Base-by-base conservation (phyloP, 2,329 filamentous ascomycete genomes). In the Emydomyces testavorans region DNA sequence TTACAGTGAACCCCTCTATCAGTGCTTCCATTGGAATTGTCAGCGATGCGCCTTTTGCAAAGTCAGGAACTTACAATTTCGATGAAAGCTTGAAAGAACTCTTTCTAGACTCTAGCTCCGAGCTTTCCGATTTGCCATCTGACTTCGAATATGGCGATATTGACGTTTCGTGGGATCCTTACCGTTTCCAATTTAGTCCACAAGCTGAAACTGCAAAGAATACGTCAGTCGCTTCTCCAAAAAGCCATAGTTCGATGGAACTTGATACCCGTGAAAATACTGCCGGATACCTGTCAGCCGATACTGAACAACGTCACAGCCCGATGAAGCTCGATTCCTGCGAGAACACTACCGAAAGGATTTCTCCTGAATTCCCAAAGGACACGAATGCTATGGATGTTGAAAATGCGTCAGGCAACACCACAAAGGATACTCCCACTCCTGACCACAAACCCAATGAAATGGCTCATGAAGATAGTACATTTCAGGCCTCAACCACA, bases 101-200 rank as follows among this genome's bases (percentile, higher is more conserved):
- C 15, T 24, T 45, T n/a, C 21, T n/a, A 13, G 36, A 29, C 49
- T 28, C 21, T 15, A 43, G 49, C 2, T 36, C 38, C 36, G 47
- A 49, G 20, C 23, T 48, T 29, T 48, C 46, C 2, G 38, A 43
- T 6, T 11, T 36, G 11, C n/a, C 28, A 8, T 26, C 38, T 13
- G n/a, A 42, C 21, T 11, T 24, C 18, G 24, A 40, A 13, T 40
- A 15, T 39, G 24, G 15, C 15, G 28, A 39, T 32, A 18, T 34
- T 36, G 37, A 40, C 28, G 2, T 47, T 4, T 21, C 35, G 16
- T 47, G 45, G 45, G 45, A 47, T 23, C 24, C 7, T 13, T 35
- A 32, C 24, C 35, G 36, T 16, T 47, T 32, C n/a, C 32, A 29
- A 28, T n/a, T 38, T 13, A 16, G 31, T n/a, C n/a, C 42, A 3